Evolutionary conservation across 2,329 filamentous ascomycete genomes (phyloP), one percentile per base, ranked within the genome.

Genomic region (Fusarium lyarnte): DNA sequence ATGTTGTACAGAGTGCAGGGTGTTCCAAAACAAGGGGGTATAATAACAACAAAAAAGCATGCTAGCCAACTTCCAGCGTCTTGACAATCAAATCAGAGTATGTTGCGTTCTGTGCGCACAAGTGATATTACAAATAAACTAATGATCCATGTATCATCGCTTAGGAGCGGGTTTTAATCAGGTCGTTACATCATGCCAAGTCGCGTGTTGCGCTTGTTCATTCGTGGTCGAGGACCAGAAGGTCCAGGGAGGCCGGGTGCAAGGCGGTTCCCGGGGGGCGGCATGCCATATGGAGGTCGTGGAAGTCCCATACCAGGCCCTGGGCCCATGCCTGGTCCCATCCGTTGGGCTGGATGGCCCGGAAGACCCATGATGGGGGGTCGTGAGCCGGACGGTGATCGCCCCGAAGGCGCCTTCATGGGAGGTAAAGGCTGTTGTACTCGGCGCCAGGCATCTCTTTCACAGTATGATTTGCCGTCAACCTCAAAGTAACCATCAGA

Each of bases 401-500:
- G 69, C 35, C 60, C 55, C 17, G 68, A 46, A 17, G 66, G 72
- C 46, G 66, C 63, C 52, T 72, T 76, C 55, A 69, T 51, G 31
- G 66, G 63, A 19, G 58, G 43, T 13, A 77, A 66, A 17, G 75
- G 61, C 41, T 77, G 77, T 69, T 87, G 85, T 35, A 86, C 81
- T 42, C 87, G 82, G 58, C 87, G 85, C 80, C 91, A 91, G 8
- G 94, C 95, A 79, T 98, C 94, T 47, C 91, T 89, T 81, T 98
- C 95, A 81, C 95, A 99, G 79, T 93, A 97, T 1, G 93, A 90
- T 47, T 85, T 87, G 29, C 93, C 93, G 43, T 89, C 90, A 74
- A 97, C 92, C 80, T 98, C 95, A 77, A 96, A 98, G 81, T 98
- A 98, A 69, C 96, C 95, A 47, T 95, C 92, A 25, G 89, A 88